Evolutionary conservation across 768 basidiomycete genomes (phyloP).

Genomic region (Suillus cothurnatus): DNA sequence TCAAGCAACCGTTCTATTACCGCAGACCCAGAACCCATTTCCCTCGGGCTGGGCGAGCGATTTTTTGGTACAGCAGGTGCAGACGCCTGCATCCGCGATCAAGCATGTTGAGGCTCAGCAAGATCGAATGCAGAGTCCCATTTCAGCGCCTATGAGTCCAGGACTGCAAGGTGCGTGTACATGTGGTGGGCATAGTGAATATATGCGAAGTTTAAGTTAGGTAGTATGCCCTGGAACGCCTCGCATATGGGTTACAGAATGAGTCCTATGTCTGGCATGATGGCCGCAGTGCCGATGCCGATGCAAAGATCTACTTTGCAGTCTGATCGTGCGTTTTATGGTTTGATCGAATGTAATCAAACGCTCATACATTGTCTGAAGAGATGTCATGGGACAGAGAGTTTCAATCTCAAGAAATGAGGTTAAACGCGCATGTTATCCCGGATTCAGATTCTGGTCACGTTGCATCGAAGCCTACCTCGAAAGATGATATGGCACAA

Average conservation of each 20-base stretch:
- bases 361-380: conserved; percentile 8
- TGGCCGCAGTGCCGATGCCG: conserved; percentile 18
- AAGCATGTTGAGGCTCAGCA: conserved; percentile 18
- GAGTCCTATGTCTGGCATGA: conserved; percentile 40
- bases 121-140: conserved; percentile 11
- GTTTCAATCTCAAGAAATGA: conserved; percentile 59
- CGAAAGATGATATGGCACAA: conserved; percentile 70
- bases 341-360: neutral
- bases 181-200: neutral
- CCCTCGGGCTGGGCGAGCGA: conserved; percentile 63
- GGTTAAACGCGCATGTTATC: conserved; percentile 29
- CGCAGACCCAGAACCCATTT: conserved; percentile 23
- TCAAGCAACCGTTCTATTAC: conserved; percentile 16
- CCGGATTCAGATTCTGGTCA: conserved; percentile 9
- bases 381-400: conserved; percentile 59
- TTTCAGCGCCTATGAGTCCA: neutral
- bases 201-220: conserved; percentile 24
- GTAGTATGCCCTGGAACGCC: conserved; percentile 43
- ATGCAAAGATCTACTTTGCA: conserved; percentile 30
- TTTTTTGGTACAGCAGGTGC: conserved; percentile 41
- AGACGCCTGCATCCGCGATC: conserved; percentile 6
- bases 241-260: conserved; percentile 39
- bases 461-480: conserved; percentile 9
- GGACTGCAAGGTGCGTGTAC: conserved; percentile 24
- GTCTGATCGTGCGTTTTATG: conserved; percentile 45